Conservation (phyloP, 2,329 filamentous ascomycete genomes). For the Pyricularia pennisetigena region DNA sequence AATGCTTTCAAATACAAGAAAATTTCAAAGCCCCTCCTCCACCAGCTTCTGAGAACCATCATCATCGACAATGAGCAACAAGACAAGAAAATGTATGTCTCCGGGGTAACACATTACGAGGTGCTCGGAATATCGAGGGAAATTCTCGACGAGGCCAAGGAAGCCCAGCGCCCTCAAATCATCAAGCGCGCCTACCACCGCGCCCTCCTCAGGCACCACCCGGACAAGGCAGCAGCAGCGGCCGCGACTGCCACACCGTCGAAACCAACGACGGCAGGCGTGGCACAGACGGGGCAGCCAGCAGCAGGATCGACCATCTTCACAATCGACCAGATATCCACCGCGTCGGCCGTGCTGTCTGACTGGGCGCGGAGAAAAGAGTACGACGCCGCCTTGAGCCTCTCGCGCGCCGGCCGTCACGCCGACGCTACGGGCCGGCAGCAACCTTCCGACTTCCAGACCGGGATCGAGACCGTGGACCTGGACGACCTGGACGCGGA, state of each 20-base stretch:
- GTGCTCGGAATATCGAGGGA: conserved; percentile 45
- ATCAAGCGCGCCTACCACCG: conserved; percentile 56
- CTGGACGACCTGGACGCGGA: conserved; percentile 53
- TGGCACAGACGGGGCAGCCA: not conserved
- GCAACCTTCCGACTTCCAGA: conserved; percentile 30
- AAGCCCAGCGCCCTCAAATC: conserved; percentile 27
- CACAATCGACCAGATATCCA: conserved; percentile 54
- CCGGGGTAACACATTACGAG: conserved; percentile 45
- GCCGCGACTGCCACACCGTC: conserved; percentile 6
- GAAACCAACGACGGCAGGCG: conserved; percentile 6
- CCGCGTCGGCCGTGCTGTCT: conserved; percentile 48
- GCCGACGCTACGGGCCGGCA: not conserved
- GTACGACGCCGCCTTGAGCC: conserved; percentile 43
- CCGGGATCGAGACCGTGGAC: conserved; percentile 54
- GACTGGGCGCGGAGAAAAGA: conserved; percentile 34
- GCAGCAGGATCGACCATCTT: conserved; percentile 18
- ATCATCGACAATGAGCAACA: not conserved
- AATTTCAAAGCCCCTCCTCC: not conserved
- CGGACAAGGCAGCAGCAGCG: conserved; percentile 38
- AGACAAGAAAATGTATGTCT: not conserved
- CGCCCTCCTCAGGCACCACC: conserved; percentile 56
- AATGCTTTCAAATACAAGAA: not conserved
- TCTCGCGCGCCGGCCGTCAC: conserved; percentile 12
- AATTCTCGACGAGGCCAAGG: conserved; percentile 32
- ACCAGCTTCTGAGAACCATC: not conserved